Evolutionary conservation across 2,329 filamentous ascomycete genomes (phyloP).

Genomic region (Calonectria crousiana): DNA sequence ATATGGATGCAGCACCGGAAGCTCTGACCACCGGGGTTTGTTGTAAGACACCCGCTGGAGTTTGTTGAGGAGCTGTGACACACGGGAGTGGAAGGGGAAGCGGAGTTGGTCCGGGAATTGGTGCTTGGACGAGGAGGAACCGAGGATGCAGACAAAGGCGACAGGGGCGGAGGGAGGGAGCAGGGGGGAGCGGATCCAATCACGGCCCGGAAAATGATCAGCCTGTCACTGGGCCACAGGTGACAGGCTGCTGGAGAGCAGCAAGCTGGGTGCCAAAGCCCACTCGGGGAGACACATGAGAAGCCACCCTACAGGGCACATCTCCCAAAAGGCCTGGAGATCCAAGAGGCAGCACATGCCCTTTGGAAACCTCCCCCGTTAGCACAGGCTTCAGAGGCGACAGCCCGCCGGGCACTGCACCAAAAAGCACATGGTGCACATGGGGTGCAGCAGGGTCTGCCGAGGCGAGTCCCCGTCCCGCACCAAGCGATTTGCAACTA

Average conservation of each 20-base stretch:
- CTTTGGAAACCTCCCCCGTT: not conserved
- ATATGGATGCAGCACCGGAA: not conserved
- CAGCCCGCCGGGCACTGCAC: not conserved
- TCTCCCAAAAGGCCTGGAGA: not conserved
- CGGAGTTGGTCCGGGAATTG: constrained; percentile 8
- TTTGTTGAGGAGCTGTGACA: constrained; percentile 16
- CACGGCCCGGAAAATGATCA: constrained; percentile 32
- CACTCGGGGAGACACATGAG: not conserved
- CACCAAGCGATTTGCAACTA: not conserved
- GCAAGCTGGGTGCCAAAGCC: not conserved
- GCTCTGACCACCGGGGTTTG: constrained; percentile 19
- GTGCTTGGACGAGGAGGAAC: not conserved
- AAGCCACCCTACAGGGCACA: not conserved
- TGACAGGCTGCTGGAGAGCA: constrained; percentile 14
- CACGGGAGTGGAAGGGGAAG: not conserved
- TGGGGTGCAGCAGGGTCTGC: constrained; percentile 16
- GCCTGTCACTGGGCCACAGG: constrained; percentile 19
- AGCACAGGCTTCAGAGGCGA: not conserved
- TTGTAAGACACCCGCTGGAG: constrained; percentile 9
- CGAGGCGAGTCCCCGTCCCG: not conserved
- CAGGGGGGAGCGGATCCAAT: constrained; percentile 26
- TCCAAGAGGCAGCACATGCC: not conserved
- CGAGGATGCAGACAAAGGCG: constrained; percentile 8
- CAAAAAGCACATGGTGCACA: constrained; percentile 1
- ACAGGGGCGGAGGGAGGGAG: not conserved